These are phyloP conservation scores for Chrysopogon serrulatus DNA, from an alignment of 176 grass and related monocot species.

Conservation along the genomic window DNA sequence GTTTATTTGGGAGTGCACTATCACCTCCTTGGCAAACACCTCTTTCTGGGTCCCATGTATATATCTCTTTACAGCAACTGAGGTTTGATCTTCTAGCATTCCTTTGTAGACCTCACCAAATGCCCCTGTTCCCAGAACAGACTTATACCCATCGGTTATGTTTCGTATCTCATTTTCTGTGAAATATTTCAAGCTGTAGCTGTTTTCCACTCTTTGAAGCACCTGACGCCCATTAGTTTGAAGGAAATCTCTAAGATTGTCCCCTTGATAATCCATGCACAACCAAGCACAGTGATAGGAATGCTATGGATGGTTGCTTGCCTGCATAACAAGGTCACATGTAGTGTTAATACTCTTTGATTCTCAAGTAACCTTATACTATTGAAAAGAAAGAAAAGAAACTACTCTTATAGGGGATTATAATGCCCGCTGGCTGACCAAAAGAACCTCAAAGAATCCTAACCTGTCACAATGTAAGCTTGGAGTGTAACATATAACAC, in stretches of 20 bases:
- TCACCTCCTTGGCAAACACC: background rate
- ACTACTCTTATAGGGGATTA: background rate
- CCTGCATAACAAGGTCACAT: background rate
- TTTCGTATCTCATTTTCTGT: background rate
- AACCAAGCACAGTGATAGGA: background rate
- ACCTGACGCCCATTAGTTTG: background rate
- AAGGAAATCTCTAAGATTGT: background rate
- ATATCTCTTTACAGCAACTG: background rate
- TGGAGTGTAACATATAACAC: background rate
- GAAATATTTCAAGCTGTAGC: background rate
- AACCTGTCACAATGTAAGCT: background rate
- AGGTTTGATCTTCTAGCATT: background rate
- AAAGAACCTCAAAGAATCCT: background rate
- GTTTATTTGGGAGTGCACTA: conserved; percentile 2
- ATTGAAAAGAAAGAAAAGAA: background rate
- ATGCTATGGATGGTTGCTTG: background rate
- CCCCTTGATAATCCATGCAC: background rate
- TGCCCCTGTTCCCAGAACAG: background rate
- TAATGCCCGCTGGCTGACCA: background rate
- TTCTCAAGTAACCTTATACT: background rate
- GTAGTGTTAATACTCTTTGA: background rate
- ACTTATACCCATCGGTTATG: background rate
- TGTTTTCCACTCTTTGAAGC: background rate
- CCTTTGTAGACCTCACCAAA: conserved; percentile 1
- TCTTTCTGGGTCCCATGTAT: background rate